Evolutionary conservation across 257 asterid species (phyloP).

Genomic region (Gentiana macrophylla): DNA sequence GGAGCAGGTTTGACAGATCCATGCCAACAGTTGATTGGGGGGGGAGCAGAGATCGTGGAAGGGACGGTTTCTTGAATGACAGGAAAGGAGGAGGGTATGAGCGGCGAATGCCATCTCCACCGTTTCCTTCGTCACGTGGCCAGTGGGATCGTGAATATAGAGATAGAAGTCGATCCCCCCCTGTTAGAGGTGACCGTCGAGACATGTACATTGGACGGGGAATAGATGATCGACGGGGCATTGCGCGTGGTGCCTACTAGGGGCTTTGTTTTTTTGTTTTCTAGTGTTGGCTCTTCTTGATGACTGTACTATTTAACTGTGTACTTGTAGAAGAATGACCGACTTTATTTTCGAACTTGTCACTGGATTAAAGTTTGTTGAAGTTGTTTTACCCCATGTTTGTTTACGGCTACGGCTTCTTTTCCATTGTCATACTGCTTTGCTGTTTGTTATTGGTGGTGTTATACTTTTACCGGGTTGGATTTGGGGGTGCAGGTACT

Average conservation of each 20-base stretch:
- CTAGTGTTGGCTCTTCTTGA: too few relatives aligned
- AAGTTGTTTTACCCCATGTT: too few relatives aligned
- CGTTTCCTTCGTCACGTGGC: conserved; percentile 35
- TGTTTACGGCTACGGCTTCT: too few relatives aligned
- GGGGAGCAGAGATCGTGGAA: conserved; percentile 48
- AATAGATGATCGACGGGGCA: conserved; percentile 46
- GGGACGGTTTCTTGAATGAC: conserved; percentile 40
- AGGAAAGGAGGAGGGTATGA: conserved; percentile 36
- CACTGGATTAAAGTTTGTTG: too few relatives aligned
- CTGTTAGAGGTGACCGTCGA: conserved; percentile 47
- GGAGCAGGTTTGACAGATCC: conserved; percentile 53
- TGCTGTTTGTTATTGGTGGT: too few relatives aligned
- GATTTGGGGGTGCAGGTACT: too few relatives aligned
- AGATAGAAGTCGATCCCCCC: conserved; percentile 60
- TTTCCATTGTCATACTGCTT: too few relatives aligned
- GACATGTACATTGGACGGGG: conserved; percentile 43
- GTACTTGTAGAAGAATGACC: too few relatives aligned
- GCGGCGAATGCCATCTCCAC: conserved; percentile 45
- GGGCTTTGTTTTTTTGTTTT: too few relatives aligned
- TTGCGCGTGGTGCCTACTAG: conserved; percentile 40
- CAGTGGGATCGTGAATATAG: conserved; percentile 54
- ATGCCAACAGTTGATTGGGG: conserved; percentile 36
- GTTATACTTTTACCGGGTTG: too few relatives aligned
- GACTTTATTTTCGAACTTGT: too few relatives aligned
- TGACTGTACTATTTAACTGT: too few relatives aligned